phyloP scores from a whole-genome alignment of 2,329 filamentous ascomycete species.

The Colletotrichum gigasporum region DNA sequence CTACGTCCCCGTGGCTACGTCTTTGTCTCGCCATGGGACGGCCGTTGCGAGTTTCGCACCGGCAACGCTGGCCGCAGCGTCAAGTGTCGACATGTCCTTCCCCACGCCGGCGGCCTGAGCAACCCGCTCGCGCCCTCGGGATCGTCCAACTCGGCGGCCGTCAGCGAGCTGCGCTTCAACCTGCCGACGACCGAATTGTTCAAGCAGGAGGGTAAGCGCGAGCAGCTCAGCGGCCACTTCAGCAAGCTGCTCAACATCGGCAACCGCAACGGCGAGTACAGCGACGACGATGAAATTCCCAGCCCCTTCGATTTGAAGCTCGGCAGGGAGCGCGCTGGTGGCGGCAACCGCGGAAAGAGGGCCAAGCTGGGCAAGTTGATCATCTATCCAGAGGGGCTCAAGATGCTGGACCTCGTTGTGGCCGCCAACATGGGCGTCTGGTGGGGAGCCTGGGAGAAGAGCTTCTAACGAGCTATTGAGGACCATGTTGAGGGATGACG shows the following conservation, averaged over 20 bases:
- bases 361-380: conserved; percentile 96
- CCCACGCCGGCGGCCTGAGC: conserved; percentile 44
- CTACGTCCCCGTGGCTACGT: conserved; percentile 73
- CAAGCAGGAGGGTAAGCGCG: conserved; percentile 41
- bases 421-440: conserved; percentile 92
- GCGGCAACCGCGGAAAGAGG: conserved; percentile 84
- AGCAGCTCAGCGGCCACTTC: conserved; percentile 51
- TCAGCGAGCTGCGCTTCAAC: conserved; percentile 93
- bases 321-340: conserved; percentile 85
- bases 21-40: conserved; percentile 88
- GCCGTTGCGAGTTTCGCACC: conserved; percentile 85
- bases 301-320: conserved; percentile 74
- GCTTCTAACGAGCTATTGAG: conserved; percentile 41
- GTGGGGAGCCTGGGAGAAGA: conserved; percentile 86
- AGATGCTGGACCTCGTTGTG: conserved; percentile 94
- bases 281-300: conserved; percentile 51
- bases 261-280: conserved; percentile 34
- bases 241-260: conserved; percentile 49
- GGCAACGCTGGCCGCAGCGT: conserved; percentile 79
- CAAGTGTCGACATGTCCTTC: conserved; percentile 77
- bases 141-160: conserved; percentile 46
- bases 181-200: conserved; percentile 70
- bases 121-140: conserved; percentile 40
- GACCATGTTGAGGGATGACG: background rate
- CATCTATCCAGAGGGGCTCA: conserved; percentile 86